Conservation (phyloP, 306 rosid species). For the Vigna hirtella region DNA sequence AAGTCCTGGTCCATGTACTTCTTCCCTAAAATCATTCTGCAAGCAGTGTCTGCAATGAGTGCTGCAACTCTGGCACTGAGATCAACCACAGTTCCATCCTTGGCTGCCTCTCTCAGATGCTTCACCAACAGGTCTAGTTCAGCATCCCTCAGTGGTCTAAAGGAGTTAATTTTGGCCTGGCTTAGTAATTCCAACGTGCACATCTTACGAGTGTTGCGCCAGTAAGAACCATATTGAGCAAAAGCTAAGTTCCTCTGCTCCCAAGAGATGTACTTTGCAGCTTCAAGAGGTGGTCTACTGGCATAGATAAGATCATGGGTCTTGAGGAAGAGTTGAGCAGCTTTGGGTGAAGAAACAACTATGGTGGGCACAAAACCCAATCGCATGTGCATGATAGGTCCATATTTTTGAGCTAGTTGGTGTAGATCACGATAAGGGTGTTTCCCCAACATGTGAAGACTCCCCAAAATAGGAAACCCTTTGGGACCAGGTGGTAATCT, state of each 20-base stretch:
- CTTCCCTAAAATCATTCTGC: constrained; percentile 69
- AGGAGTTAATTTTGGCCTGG: constrained; percentile 52
- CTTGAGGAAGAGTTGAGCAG: constrained; percentile 72
- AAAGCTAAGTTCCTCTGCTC: constrained; percentile 55
- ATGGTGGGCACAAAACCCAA: constrained; percentile 63
- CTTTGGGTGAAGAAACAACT: constrained; percentile 75
- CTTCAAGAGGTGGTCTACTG: constrained; percentile 57
- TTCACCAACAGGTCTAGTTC: constrained; percentile 56
- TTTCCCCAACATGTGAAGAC: constrained; percentile 60
- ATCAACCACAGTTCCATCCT: constrained; percentile 48
- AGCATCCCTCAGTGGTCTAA: constrained; percentile 61
- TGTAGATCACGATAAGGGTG: constrained; percentile 61
- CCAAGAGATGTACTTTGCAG: constrained; percentile 51
- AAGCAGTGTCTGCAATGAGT: constrained; percentile 51
- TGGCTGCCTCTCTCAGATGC: constrained; percentile 47
- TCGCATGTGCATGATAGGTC: constrained; percentile 68
- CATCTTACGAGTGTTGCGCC: constrained; percentile 77
- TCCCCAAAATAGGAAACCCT: constrained; percentile 70
- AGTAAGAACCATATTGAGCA: constrained; percentile 62
- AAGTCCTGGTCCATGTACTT: constrained; percentile 60
- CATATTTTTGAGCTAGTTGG: constrained; percentile 60
- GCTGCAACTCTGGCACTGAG: constrained; percentile 53
- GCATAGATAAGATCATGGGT: constrained; percentile 71
- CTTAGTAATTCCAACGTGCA: constrained; percentile 71
- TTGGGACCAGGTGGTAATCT: constrained; percentile 77